These are phyloP conservation scores for Colletotrichum sp. DNA, from an alignment of 2,329 filamentous ascomycete genomes.

Conservation along the genomic window DNA sequence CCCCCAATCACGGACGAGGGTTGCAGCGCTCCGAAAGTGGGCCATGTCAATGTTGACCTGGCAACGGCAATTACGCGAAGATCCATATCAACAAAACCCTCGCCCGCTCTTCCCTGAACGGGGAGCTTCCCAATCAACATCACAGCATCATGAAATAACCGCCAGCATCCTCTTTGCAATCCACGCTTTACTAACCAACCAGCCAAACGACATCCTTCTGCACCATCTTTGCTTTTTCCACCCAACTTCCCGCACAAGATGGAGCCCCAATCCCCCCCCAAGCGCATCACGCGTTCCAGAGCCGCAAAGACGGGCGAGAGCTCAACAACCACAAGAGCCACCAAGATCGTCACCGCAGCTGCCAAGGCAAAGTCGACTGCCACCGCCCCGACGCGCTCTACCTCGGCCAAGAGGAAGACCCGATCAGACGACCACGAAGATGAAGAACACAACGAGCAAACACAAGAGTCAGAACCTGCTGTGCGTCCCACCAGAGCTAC, in stretches of 20 bases:
- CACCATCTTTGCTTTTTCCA: background rate
- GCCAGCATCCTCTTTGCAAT: background rate
- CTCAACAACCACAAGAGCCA: slow-evolving; percentile 38
- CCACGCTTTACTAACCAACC: slow-evolving; percentile 7
- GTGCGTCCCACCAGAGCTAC: slow-evolving; percentile 40
- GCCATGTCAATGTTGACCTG: background rate
- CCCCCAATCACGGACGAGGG: background rate
- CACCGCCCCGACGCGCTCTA: slow-evolving; percentile 28
- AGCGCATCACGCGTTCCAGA: slow-evolving; percentile 61
- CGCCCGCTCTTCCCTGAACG: slow-evolving; percentile 5
- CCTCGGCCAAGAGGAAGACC: slow-evolving; percentile 56
- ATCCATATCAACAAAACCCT: slow-evolving; percentile 23
- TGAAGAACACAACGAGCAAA: slow-evolving; percentile 43
- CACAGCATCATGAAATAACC: slow-evolving; percentile 16
- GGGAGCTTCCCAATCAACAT: background rate
- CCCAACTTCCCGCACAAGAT: slow-evolving; percentile 35
- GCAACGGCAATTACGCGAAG: slow-evolving; percentile 21
- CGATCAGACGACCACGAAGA: slow-evolving; percentile 58
- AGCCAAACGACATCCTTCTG: background rate
- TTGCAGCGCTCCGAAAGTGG: slow-evolving; percentile 14
- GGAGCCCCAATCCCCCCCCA: slow-evolving; percentile 61
- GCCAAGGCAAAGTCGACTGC: slow-evolving; percentile 49
- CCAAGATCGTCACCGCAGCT: slow-evolving; percentile 53
- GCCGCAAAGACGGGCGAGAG: slow-evolving; percentile 46
- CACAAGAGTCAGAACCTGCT: slow-evolving; percentile 30